Conservation (phyloP, 805 yeast genomes). For the Saccharomycopsis capsularis region DNA sequence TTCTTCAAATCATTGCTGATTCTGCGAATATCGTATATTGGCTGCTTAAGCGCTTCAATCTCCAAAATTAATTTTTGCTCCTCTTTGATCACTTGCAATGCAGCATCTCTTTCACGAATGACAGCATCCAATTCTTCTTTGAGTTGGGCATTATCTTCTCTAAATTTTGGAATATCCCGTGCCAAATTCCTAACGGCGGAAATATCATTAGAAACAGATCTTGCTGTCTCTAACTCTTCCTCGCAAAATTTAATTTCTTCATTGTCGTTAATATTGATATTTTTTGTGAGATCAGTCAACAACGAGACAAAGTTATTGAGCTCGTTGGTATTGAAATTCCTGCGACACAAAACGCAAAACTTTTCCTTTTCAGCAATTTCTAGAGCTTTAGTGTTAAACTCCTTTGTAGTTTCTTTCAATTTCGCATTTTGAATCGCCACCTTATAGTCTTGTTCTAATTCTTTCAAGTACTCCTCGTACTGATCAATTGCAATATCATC, state of each 20-base stretch:
- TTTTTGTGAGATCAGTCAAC: constrained; percentile 8
- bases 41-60: constrained; percentile 21
- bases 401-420: constrained; percentile 59
- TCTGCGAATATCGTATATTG: constrained; percentile 33
- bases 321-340: constrained; percentile 44
- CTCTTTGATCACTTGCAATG: constrained; percentile 13
- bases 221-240: constrained; percentile 23
- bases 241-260: constrained; percentile 27
- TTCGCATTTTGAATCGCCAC: constrained; percentile 59
- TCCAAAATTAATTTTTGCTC: not conserved
- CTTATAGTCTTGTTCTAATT: constrained; percentile 55
- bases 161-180: constrained; percentile 13
- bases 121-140: constrained; percentile 19
- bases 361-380: constrained; percentile 49
- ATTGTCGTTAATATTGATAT: constrained; percentile 20
- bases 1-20: constrained; percentile 29
- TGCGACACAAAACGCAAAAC: constrained; percentile 65
- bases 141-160: constrained; percentile 20
- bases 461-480: constrained; percentile 44
- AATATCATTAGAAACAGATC: constrained; percentile 11
- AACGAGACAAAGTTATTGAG: constrained; percentile 21
- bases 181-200: constrained; percentile 4
- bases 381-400: constrained; percentile 65
- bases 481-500: constrained; percentile 39
- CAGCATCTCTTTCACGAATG: not conserved